Percentiles rank a stretch among this genome's conserved stretches.
Conservation (phyloP, 2,329 filamentous ascomycete species). For the Paracamarosporium sp. region DNA sequence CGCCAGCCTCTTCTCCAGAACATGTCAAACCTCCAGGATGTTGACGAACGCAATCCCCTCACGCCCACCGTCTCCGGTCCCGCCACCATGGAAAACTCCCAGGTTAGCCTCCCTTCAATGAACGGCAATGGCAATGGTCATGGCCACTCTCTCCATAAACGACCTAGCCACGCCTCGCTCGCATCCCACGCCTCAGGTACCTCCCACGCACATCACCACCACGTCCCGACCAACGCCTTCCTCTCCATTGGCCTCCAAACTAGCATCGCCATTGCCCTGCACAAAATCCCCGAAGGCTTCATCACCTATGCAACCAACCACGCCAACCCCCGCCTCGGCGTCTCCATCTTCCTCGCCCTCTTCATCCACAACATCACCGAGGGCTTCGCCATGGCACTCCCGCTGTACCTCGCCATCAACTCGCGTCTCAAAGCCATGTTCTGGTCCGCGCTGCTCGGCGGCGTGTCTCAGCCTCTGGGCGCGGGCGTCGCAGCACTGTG, state of each 20-base stretch:
- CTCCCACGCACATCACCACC: slow-evolving; percentile 71
- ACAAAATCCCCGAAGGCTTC: slow-evolving; percentile 89
- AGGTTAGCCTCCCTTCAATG: slow-evolving; percentile 20
- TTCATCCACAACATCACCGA: slow-evolving; percentile 99
- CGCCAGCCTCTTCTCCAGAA: slow-evolving; percentile 36
- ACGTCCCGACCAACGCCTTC: slow-evolving; percentile 93
- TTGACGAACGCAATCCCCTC: slow-evolving; percentile 33
- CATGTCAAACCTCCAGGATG: slow-evolving; percentile 30
- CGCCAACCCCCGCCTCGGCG: slow-evolving; percentile 84
- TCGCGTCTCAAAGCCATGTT: slow-evolving; percentile 82
- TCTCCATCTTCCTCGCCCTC: slow-evolving; percentile 92
- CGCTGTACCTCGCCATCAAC: slow-evolving; percentile 87
- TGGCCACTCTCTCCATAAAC: slow-evolving; percentile 13
- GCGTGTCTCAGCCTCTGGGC: slow-evolving; percentile 84
- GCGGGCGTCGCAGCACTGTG: slow-evolving; percentile 84
- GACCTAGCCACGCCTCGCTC: slow-evolving; percentile 24
- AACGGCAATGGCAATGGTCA: slow-evolving; percentile 14
- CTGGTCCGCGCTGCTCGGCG: slow-evolving; percentile 83
- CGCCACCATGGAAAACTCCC: slow-evolving; percentile 28
- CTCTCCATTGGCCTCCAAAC: slow-evolving; percentile 95
- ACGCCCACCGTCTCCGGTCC: slow-evolving; percentile 32
- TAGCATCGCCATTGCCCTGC: slow-evolving; percentile 89
- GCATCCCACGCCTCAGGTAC: slow-evolving; percentile 16
- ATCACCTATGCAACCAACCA: slow-evolving; percentile 98
- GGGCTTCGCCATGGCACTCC: slow-evolving; percentile 91